These are phyloP conservation scores for Mycosphaerella sp. DNA, from an alignment of 2,329 filamentous ascomycete genomes.

Conservation along the genomic window DNA sequence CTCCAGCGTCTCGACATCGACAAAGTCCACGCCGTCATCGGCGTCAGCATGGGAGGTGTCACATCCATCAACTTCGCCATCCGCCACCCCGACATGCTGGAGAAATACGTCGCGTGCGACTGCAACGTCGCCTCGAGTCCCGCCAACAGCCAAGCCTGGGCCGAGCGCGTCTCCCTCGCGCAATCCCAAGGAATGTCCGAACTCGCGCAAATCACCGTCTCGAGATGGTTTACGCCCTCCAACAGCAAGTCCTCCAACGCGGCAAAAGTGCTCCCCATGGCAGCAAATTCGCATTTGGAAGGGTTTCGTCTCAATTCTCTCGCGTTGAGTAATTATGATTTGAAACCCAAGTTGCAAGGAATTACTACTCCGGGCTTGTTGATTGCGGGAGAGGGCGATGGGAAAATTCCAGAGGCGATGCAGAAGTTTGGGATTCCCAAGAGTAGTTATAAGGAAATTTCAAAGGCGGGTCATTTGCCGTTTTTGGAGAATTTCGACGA, in stretches of 20 bases:
- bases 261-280: constrained; percentile 59
- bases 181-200: constrained; percentile 33
- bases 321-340: constrained; percentile 65
- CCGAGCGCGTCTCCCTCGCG: constrained; percentile 63
- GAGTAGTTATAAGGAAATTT: constrained; percentile 57
- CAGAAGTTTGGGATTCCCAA: constrained; percentile 52
- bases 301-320: constrained; percentile 64
- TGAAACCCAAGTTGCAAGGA: constrained; percentile 50
- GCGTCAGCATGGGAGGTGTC: constrained; percentile 75
- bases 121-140: constrained; percentile 67
- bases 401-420: constrained; percentile 72
- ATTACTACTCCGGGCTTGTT: constrained; percentile 58
- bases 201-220: constrained; percentile 64
- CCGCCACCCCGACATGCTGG: constrained; percentile 53
- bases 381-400: constrained; percentile 67
- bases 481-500: constrained; percentile 70
- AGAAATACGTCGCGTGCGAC: constrained; percentile 65
- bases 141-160: constrained; percentile 73
- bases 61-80: constrained; percentile 69
- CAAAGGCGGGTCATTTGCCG: constrained; percentile 69
- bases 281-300: constrained; percentile 60
- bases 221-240: constrained; percentile 63
- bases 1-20: constrained; percentile 64
- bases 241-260: constrained; percentile 55
- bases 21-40: constrained; percentile 60